Evolutionary conservation across 805 yeast genomes (phyloP).

Genomic region (Pichia cabralensis): DNA sequence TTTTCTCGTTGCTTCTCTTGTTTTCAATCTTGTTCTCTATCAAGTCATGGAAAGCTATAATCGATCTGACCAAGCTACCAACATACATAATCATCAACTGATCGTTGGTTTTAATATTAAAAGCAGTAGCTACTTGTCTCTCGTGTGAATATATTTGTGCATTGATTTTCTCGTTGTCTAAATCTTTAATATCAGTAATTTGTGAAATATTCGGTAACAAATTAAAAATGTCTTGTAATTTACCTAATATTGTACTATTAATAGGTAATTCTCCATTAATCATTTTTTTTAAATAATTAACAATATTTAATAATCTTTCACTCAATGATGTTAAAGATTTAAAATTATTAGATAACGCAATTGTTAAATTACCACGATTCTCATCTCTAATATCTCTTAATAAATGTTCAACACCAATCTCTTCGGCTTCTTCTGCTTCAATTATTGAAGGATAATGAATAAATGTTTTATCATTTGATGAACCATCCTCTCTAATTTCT

Average conservation of each 20-base stretch:
- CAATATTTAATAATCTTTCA: conserved; percentile 68
- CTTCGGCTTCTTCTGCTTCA: conserved; percentile 98
- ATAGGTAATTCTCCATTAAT: conserved; percentile 65
- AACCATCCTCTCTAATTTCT: conserved; percentile 93
- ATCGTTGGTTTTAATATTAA: conserved; percentile 89
- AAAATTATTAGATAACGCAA: conserved; percentile 80
- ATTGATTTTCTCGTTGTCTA: conserved; percentile 2
- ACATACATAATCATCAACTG: conserved; percentile 91
- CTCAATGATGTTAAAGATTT: conserved; percentile 81
- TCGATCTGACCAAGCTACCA: conserved; percentile 82
- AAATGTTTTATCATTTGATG: conserved; percentile 86
- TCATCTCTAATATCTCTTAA: conserved; percentile 92
- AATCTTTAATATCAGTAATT: conserved; percentile 24
- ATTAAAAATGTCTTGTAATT: conserved; percentile 90
- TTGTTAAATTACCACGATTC: conserved; percentile 87
- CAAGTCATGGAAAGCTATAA: conserved; percentile 91
- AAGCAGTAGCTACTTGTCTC: conserved; percentile 39
- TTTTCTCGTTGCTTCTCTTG: conserved; percentile 22
- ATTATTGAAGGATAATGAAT: conserved; percentile 86
- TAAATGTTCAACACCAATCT: conserved; percentile 95
- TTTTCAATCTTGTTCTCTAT: conserved; percentile 93
- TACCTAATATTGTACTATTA: conserved; percentile 83
- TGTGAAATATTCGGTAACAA: conserved; percentile 63
- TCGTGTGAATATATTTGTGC: conserved; percentile 12
- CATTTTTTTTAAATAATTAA: conserved; percentile 67